Base-by-base conservation (phyloP, 2,329 filamentous ascomycete genomes). In the Beauveria varroae region DNA sequence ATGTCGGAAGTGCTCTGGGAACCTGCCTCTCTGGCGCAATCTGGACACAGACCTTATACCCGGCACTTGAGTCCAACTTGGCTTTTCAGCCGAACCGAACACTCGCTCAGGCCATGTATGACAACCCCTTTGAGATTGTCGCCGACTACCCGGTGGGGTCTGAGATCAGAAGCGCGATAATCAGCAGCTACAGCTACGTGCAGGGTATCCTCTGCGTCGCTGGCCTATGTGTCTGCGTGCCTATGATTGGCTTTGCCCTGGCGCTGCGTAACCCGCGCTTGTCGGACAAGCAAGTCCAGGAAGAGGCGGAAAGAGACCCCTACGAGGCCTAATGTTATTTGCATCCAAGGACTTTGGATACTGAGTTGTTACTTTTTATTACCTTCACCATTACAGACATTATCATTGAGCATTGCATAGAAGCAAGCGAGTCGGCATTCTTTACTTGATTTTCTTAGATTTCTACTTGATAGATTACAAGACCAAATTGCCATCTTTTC, bases 181-280 rank as follows among this genome's bases (percentile, higher is more conserved):
- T 81, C 46, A 63, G 64, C 18, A 74, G 78, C 50, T 81, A 81
- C 65, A 70, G 74, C 56, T 69, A 77, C 41, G 73, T 78, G 0
- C 79, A 81, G 70, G 67, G 72, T 2, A 64, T 79, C 5, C 73
- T 81, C 0, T 76, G 73, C 62, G 74, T 79, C 46, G 75, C 76
- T 0, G 79, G 78, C 7, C 74, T 81, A 34, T 76, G 72, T 44
- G 64, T 81, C 8, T 78, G 76, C 28, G 71, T 80, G 16, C 79
- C 78, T 4, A 75, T 81, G 67, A 76, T 81, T 63, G 72, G 61
- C 0, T 78, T 81, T 62, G 77, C 79, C 0, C 63, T 76, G 43
- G 68, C 69, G 6, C 65, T 81, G 47, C 68, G 76, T 10, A 79
- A 81, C 65, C 79, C 78, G 0, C 72, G 69, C 55, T 64, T 81